Base-by-base conservation (phyloP, 176 grass and related monocot genomes). In the Chrysopogon serrulatus region DNA sequence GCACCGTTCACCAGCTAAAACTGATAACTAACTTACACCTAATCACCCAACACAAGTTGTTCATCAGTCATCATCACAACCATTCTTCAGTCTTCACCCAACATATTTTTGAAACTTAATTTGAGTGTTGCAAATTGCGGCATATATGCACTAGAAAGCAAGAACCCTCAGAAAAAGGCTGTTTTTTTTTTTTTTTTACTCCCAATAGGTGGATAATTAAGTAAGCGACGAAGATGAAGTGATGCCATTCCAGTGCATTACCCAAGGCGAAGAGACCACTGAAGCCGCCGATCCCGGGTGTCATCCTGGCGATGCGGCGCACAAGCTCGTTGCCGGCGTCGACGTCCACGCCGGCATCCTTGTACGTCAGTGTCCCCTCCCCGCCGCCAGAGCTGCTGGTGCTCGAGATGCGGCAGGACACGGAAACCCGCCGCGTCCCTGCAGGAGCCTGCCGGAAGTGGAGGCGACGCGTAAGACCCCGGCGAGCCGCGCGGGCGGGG, bases 261-360 rank as follows among this genome's bases (percentile, higher is more conserved):
- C 96, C 96, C 26, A 47, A 90, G 11, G 91, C 83, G 82, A 49
- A 98, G 73, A 95, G 93, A 44, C 93, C 96, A 7, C 93, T 89
- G 41, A 98, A 98, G 44, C 92, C 92, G 37, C 95, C 92, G 14
- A 98, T 92, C n/a, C 82, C 84, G 3, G 95, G 95, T 10, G 95
- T 89, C 95, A 93, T 84, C 79, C 77, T 95, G 53, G 76, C 79
- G 79, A 98, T 98, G 65, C 95, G 88, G 6, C 91, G 82, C 1
- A 98, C 95, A 60, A 98, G 79, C 78, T 98, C 95, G 10, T 92
- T 70, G 1, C 92, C 92, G 12, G 91, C 92, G 30, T 98, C 91
- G 26, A 98, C 95, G 60, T 98, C 92, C 36, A 98, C 92, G 3
- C 92, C 92, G 36, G 90, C 92, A 47, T 59, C 90, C 87, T 93